Evolutionary conservation across 2,329 filamentous ascomycete genomes (phyloP).

Genomic region (Alternaria triticina): DNA sequence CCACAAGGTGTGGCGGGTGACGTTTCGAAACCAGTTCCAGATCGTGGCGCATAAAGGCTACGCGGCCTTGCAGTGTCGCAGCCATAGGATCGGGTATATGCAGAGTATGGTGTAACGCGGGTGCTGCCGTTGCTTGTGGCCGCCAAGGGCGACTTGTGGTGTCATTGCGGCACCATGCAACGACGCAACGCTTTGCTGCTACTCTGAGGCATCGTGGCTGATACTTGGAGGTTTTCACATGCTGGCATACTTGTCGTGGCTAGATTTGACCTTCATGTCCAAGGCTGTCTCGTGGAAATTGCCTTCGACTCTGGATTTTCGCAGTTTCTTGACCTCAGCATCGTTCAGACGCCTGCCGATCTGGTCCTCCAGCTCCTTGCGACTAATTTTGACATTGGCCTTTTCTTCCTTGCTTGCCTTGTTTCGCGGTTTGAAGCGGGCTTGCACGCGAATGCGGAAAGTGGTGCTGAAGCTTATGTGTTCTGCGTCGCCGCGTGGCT

Average conservation of each 20-base stretch:
- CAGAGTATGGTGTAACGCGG: conserved; percentile 11
- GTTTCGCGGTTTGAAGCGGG: conserved; percentile 85
- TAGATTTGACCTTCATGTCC: conserved; percentile 87
- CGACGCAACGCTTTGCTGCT: neutral
- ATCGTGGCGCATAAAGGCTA: conserved; percentile 17
- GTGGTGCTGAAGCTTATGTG: conserved; percentile 72
- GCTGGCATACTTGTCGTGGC: conserved; percentile 60
- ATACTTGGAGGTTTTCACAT: conserved; percentile 13
- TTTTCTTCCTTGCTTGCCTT: conserved; percentile 83
- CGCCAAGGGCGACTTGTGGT: conserved; percentile 3
- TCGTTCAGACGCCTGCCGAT: conserved; percentile 79
- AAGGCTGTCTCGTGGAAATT: conserved; percentile 88
- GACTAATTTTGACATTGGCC: conserved; percentile 82
- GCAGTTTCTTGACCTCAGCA: conserved; percentile 83
- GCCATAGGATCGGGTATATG: conserved; percentile 3
- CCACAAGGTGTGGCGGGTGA: conserved; percentile 13
- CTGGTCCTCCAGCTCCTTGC: conserved; percentile 81
- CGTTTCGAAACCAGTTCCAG: conserved; percentile 3
- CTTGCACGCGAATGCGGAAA: conserved; percentile 89
- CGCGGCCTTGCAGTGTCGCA: neutral
- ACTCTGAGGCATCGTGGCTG: neutral
- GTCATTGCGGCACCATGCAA: neutral
- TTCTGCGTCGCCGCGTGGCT: conserved; percentile 79
- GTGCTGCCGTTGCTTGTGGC: conserved; percentile 7
- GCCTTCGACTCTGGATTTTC: conserved; percentile 82